Conservation (phyloP, 306 rosid genomes). For the Glycine soja region DNA sequence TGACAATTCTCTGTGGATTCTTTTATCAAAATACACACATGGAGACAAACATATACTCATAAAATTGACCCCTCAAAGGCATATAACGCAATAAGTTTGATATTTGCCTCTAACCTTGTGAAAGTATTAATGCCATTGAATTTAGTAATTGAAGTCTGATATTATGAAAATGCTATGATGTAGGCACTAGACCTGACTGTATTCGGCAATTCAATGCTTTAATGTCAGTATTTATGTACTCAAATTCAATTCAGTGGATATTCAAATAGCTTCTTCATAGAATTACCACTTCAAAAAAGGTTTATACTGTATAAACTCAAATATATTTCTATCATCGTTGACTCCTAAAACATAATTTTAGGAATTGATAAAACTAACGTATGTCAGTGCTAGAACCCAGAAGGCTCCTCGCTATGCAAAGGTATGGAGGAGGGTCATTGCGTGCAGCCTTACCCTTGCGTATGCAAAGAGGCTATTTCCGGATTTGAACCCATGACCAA, state of each 20-base stretch:
- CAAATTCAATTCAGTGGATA: constrained; percentile 18
- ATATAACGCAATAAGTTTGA: constrained; percentile 7
- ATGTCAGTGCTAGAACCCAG: no score
- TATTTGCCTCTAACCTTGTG: background rate
- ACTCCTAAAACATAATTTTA: constrained; percentile 4
- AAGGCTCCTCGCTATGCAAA: no score
- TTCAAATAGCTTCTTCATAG: background rate
- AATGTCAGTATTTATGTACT: constrained; percentile 1
- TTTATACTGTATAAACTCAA: constrained; percentile 1
- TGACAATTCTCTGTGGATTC: background rate
- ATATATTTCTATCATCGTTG: constrained; percentile 2
- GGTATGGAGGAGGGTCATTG: no score
- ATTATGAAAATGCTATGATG: background rate
- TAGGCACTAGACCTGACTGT: constrained; percentile 20
- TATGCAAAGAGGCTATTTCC: no score
- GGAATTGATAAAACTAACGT: background rate
- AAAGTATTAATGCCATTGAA: background rate
- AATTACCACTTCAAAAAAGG: background rate
- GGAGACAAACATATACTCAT: background rate
- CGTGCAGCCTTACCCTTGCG: no score
- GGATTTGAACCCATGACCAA: no score
- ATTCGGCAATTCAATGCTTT: constrained; percentile 15
- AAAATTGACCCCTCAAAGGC: background rate
- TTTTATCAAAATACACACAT: background rate
- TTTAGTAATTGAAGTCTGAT: constrained; percentile 8